Conservation (phyloP, 2,329 filamentous ascomycete species). For the Alternaria postmessia region DNA sequence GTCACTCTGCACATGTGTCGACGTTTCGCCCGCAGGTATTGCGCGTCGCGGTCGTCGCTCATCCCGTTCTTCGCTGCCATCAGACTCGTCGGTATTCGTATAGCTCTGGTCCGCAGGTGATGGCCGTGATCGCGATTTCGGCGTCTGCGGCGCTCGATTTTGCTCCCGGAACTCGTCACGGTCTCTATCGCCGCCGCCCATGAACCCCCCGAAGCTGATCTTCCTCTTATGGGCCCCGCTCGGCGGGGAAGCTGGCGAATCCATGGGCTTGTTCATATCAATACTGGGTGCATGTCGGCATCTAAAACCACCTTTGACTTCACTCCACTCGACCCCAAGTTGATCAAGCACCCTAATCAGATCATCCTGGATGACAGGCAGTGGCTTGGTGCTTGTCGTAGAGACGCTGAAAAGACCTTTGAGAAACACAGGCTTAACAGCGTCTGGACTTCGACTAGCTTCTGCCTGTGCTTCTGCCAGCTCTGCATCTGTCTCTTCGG, state of each 20-base stretch:
- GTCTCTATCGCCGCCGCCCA: conserved; percentile 60
- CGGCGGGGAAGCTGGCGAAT: conserved; percentile 55
- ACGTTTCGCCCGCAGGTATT: conserved; percentile 80
- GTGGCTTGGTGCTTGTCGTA: conserved; percentile 91
- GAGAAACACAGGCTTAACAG: conserved; percentile 91
- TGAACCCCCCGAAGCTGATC: conserved; percentile 83
- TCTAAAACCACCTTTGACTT: conserved; percentile 92
- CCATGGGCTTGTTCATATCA: conserved; percentile 77
- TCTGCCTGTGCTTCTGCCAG: conserved; percentile 63
- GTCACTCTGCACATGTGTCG: conserved; percentile 89
- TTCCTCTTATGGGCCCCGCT: conserved; percentile 70
- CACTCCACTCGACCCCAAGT: conserved; percentile 87
- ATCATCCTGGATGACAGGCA: conserved; percentile 84
- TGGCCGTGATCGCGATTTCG: conserved; percentile 56
- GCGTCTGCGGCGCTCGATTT: conserved; percentile 61
- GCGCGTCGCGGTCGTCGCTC: conserved; percentile 47
- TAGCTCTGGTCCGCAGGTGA: conserved; percentile 72
- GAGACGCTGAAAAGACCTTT: conserved; percentile 98
- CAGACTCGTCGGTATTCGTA: conserved; percentile 85
- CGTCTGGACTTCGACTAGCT: conserved; percentile 70
- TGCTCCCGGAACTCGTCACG: conserved; percentile 75
- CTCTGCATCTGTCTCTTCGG: conserved; percentile 90
- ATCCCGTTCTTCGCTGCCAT: conserved; percentile 71
- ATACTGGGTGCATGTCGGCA: conserved; percentile 91
- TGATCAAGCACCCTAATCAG: conserved; percentile 89